Evolutionary conservation across 139 green algal genomes (phyloP).

Genomic region (Chara braunii): DNA sequence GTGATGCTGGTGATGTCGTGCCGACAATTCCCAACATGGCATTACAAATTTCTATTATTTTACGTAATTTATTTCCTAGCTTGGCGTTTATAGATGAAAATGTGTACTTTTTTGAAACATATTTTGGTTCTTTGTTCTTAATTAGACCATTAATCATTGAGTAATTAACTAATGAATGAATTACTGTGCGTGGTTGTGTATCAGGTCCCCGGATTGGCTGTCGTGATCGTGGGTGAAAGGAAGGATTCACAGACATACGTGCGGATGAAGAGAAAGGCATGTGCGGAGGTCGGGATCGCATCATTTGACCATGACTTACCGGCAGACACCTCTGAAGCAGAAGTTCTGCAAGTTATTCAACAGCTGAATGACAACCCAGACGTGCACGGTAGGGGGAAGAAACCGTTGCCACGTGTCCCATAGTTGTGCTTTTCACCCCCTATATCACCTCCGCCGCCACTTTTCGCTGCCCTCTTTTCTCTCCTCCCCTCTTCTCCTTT

Average conservation of each 20-base stretch:
- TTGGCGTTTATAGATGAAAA: not conserved
- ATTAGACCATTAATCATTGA: not conserved
- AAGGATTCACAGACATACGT: conserved; percentile 97
- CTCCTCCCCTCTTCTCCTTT: not conserved
- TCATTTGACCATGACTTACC: conserved; percentile 66
- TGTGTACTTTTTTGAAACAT: not conserved
- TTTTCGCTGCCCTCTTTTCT: not conserved
- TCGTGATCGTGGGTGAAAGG: conserved; percentile 88
- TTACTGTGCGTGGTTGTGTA: not conserved
- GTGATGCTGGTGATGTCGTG: too few species aligned
- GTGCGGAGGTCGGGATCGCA: conserved; percentile 80
- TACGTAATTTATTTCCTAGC: not conserved
- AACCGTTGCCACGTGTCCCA: not conserved
- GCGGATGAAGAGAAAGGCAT: conserved; percentile 87
- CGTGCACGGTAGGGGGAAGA: conserved; percentile 60
- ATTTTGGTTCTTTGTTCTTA: conserved; percentile 4
- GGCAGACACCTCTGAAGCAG: conserved; percentile 37
- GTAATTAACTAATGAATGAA: not conserved
- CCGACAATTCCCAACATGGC: too few species aligned
- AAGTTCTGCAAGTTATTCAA: conserved; percentile 51
- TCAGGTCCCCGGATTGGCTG: conserved; percentile 77
- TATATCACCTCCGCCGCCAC: not conserved
- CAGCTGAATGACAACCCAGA: conserved; percentile 65
- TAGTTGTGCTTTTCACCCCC: conserved; percentile 2
- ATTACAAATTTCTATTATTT: conserved; percentile 9